These are phyloP conservation scores for Rickenella mellea DNA, from an alignment of 768 basidiomycete genomes.

Conservation along the genomic window DNA sequence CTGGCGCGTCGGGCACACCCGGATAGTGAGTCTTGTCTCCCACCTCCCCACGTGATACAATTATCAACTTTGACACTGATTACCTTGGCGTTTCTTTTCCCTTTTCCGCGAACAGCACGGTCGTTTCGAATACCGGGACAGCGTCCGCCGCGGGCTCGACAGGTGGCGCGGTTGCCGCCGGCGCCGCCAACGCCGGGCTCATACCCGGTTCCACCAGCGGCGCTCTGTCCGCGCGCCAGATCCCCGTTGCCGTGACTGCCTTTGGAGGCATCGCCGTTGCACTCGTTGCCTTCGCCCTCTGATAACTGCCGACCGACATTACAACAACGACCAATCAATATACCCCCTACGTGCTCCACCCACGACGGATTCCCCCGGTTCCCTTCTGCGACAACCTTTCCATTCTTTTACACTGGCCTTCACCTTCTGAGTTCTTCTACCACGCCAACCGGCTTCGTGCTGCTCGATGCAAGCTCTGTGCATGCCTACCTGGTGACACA, in stretches of 20 bases:
- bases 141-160: background rate
- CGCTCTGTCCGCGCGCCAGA: slow-evolving; percentile 14
- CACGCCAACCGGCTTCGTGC: background rate
- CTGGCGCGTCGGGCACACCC: slow-evolving; percentile 8
- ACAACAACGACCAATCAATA: background rate
- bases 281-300: slow-evolving; percentile 16
- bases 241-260: slow-evolving; percentile 9
- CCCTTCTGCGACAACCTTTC: background rate
- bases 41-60: background rate
- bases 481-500: too few species aligned
- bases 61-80: too few species aligned
- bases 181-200: slow-evolving; percentile 25
- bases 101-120: too few species aligned
- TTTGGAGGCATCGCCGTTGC: slow-evolving; percentile 11
- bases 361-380: background rate
- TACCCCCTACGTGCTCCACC: background rate
- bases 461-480: slow-evolving; percentile 1
- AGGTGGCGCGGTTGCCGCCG: slow-evolving; percentile 14
- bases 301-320: slow-evolving; percentile 5
- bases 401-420: background rate
- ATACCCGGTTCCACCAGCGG: slow-evolving; percentile 12
- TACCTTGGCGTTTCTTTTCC: too few species aligned
- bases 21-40: background rate
- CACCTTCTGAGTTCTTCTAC: background rate
- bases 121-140: background rate